Percentiles rank a stretch among this genome's conserved stretches.
These are phyloP conservation scores for Laetiporus sulphureus DNA, from an alignment of 1,284 basidiomycete genomes.

Conservation along the genomic window DNA sequence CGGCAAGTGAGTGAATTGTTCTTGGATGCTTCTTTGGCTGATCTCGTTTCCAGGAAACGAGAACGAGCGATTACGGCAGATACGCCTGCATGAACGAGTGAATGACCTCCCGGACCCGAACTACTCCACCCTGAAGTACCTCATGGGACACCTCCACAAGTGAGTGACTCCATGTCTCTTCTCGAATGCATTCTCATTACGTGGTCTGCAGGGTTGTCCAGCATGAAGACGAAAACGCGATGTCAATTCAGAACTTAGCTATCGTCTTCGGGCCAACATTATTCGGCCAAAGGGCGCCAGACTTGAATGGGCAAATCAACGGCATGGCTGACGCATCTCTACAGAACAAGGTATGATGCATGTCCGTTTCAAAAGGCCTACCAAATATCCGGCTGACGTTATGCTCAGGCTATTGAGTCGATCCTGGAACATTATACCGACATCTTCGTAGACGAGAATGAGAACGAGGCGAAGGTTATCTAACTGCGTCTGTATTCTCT, in stretches of 20 bases:
- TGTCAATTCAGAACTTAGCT: constrained; percentile 90
- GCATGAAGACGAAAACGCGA: constrained; percentile 78
- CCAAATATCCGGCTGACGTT: not conserved
- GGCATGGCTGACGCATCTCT: constrained; percentile 53
- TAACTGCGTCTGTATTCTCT: constrained; percentile 2
- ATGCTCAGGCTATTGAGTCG: constrained; percentile 72
- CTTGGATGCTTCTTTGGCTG: constrained; percentile 1
- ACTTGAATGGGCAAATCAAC: constrained; percentile 26
- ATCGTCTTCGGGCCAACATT: constrained; percentile 98
- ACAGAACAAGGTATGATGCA: constrained; percentile 53
- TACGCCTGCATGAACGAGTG: constrained; percentile 92
- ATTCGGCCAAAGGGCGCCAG: constrained; percentile 50
- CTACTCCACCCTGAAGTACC: constrained; percentile 94
- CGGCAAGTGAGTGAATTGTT: constrained; percentile 66
- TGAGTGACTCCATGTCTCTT: constrained; percentile 23
- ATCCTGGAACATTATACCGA: constrained; percentile 83
- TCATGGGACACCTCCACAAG: constrained; percentile 92
- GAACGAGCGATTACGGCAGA: constrained; percentile 89
- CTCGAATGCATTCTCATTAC: constrained; percentile 1
- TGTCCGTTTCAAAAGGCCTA: not conserved
- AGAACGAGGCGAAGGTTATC: constrained; percentile 28
- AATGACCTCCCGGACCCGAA: constrained; percentile 98
- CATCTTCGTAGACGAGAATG: constrained; percentile 74
- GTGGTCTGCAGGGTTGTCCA: constrained; percentile 59
- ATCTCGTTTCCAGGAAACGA: constrained; percentile 64